Base-by-base conservation (phyloP, 768 basidiomycete genomes). In the Phanerochaete carnosa region DNA sequence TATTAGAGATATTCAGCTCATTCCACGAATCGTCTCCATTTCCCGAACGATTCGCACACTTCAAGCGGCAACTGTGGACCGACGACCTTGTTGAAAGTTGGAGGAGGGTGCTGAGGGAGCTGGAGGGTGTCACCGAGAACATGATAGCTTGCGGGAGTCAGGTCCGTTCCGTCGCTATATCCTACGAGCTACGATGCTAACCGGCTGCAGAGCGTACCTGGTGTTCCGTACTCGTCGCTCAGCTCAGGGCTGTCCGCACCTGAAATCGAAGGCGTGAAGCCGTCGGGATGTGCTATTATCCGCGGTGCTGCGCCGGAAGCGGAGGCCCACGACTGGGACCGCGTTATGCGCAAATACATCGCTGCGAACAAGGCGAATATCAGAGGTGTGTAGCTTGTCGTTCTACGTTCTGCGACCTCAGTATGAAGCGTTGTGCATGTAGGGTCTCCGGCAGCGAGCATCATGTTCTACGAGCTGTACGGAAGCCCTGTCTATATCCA, bases 391-490 rank as follows among this genome's bases (percentile, higher is more conserved):
- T 70, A 50, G 7, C 5, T 4, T n/a, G n/a, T n/a, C n/a, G n/a
- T n/a, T n/a, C n/a, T n/a, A n/a, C n/a, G n/a, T n/a, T n/a, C n/a
- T 25, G 3, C 28, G 7, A 49, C 19, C 25, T 49, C 22, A 25
- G 12, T 49, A 5, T n/a, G n/a, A n/a, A n/a, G n/a, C 30, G 30
- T 22, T 28, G 9, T 1, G 22, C 25, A 46, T 25, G 9, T 66
- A 89, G 89, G 90, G 6, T 88, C 84, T 63, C 90, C 90, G 0
- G 73, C 77, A 2, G 78, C 84, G 37, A 79, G 90, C 63, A 83
- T 88, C 52, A 87, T 91, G 71, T 88, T 83, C 7, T 92, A 80
- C 68, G 90, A 92, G 66, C 68, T 92, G 15, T 92, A 92, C 76
- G 88, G 90, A 72, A 81, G 85, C 3, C 77, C 75, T 45, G 66